These are phyloP conservation scores for Scenedesmus sp. DNA, from an alignment of 163 green algal species.

Conservation along the genomic window DNA sequence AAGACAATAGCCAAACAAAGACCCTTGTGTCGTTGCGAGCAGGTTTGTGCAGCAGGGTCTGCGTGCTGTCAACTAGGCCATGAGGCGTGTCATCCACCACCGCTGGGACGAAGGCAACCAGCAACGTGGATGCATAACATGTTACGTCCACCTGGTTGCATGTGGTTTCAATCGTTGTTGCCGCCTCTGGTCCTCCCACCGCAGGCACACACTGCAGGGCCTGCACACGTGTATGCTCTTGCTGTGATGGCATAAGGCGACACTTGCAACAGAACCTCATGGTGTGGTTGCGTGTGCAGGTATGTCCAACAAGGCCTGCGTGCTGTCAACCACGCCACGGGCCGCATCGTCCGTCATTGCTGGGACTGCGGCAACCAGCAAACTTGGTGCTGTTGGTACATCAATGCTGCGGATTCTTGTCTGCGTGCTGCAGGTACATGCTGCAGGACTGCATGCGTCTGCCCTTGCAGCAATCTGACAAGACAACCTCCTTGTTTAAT, in stretches of 20 bases:
- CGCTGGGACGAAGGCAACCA: constrained; percentile 83
- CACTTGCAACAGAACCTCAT: no score
- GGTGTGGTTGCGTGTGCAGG: neutral
- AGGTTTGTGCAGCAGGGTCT: constrained; percentile 46
- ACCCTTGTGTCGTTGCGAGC: neutral
- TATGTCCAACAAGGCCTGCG: neutral
- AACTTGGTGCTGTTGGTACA: no score
- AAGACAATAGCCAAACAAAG: neutral
- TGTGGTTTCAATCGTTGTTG: neutral
- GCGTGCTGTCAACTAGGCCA: constrained; percentile 90
- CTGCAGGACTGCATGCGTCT: neutral
- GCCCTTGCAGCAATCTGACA: neutral
- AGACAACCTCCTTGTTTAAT: neutral
- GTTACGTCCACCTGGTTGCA: neutral
- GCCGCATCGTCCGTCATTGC: neutral
- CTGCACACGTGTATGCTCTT: no score
- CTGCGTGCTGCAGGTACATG: no score
- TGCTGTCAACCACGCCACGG: neutral
- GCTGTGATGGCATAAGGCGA: no score
- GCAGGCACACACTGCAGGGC: neutral
- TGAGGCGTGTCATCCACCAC: constrained; percentile 92
- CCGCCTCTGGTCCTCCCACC: no score
- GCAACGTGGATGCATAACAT: no score
- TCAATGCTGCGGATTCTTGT: no score
- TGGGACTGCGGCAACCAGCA: no score